Percentiles rank a stretch among this genome's conserved stretches.
These are phyloP conservation scores for Trichoderma polysporum DNA, from an alignment of 2,329 filamentous ascomycete genomes.

Conservation along the genomic window DNA sequence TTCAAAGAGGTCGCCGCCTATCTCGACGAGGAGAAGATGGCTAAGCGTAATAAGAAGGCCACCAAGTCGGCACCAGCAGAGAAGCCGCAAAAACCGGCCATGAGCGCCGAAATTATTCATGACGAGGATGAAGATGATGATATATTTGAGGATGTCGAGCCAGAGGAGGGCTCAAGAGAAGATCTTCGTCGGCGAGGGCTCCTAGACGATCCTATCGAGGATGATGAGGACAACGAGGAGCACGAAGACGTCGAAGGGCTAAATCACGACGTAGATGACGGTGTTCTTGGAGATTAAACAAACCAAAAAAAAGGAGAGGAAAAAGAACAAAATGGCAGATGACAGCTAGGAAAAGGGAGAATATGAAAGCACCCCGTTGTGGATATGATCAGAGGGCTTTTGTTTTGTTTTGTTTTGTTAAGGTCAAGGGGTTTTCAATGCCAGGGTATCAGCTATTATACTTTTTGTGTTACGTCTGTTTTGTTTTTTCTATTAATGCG, in stretches of 20 bases:
- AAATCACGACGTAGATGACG: constrained; percentile 44
- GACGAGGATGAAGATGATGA: constrained; percentile 43
- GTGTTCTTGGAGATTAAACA: constrained; percentile 46
- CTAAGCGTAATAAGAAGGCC: constrained; percentile 43
- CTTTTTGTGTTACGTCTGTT: background rate
- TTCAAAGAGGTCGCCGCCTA: constrained; percentile 82
- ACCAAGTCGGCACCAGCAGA: constrained; percentile 24
- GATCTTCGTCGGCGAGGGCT: constrained; percentile 57
- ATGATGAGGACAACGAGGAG: constrained; percentile 34
- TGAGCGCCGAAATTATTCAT: constrained; percentile 48
- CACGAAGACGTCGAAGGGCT: constrained; percentile 28
- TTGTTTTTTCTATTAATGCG: background rate
- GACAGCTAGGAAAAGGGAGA: background rate
- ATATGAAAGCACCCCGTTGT: background rate
- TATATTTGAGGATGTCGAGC: constrained; percentile 50
- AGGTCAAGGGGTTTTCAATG: background rate
- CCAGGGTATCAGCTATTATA: constrained; percentile 11
- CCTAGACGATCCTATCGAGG: constrained; percentile 46
- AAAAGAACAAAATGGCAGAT: constrained; percentile 20
- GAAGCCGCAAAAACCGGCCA: constrained; percentile 35
- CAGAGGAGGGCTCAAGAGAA: constrained; percentile 59
- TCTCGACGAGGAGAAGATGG: constrained; percentile 67
- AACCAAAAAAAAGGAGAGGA: constrained; percentile 18
- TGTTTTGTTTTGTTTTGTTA: background rate
- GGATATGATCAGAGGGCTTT: constrained; percentile 1